Conservation (phyloP, 495 filamentous ascomycete genomes). For the Clavariopsis aquatica region DNA sequence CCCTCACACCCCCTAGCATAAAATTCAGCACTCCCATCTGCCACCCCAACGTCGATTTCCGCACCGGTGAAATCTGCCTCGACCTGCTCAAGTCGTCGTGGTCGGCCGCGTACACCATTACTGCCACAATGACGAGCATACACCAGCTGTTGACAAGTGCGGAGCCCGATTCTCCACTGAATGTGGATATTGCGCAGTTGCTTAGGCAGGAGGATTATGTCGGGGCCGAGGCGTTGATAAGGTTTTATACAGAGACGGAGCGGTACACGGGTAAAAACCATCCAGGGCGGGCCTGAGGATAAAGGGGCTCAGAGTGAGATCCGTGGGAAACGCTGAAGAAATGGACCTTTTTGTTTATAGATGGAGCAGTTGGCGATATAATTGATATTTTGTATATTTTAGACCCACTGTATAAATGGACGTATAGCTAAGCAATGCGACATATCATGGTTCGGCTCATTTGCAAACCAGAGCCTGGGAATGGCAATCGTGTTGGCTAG, state of each 20-base stretch:
- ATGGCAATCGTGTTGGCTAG: no score
- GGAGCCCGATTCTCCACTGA: conserved; percentile 79
- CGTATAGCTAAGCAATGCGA: no score
- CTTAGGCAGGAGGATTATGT: conserved; percentile 72
- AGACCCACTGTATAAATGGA: no score
- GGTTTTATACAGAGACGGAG: conserved; percentile 69
- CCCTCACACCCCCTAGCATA: conserved; percentile 71
- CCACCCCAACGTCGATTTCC: conserved; percentile 36
- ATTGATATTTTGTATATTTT: no score
- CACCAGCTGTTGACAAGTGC: conserved; percentile 76
- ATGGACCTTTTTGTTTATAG: not conserved
- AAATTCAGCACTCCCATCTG: conserved; percentile 60
- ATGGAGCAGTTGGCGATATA: not conserved
- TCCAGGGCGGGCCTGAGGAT: conserved; percentile 32
- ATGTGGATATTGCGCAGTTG: conserved; percentile 83
- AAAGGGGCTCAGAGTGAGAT: not conserved
- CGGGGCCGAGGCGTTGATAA: conserved; percentile 76
- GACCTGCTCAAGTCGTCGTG: conserved; percentile 81
- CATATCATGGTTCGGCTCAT: no score
- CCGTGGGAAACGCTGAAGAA: not conserved
- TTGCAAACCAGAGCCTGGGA: no score
- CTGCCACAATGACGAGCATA: conserved; percentile 72
- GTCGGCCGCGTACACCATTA: conserved; percentile 81
- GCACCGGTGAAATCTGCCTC: conserved; percentile 89
- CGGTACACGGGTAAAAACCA: conserved; percentile 51